phyloP scores from a whole-genome alignment of 2,329 filamentous ascomycete genomes.

The Sporothrix euskadiensis region DNA sequence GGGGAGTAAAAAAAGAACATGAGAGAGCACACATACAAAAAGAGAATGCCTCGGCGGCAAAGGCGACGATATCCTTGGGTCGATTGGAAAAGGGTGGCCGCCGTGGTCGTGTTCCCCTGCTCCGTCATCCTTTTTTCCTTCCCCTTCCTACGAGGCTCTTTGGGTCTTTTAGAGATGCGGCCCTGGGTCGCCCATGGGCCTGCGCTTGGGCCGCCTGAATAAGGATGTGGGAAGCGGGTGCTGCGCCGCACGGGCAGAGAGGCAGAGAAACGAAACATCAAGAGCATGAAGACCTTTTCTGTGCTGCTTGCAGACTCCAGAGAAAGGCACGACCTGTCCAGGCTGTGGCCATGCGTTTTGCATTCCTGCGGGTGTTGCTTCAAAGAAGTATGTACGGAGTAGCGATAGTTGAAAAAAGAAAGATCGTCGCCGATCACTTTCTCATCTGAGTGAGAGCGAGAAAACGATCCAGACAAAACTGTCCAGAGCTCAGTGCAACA shows the following conservation, averaged over 20 bases:
- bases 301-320: neutral
- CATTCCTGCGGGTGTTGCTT: constrained; percentile 7
- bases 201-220: neutral
- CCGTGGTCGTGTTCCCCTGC: neutral
- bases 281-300: neutral
- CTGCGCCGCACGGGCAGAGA: neutral
- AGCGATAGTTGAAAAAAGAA: constrained; percentile 28
- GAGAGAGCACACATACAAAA: neutral
- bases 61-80: constrained; percentile 2
- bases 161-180: neutral
- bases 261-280: too few relatives aligned
- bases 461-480: neutral
- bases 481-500: neutral
- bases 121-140: neutral
- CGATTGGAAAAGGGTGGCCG: neutral
- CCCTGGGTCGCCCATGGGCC: neutral
- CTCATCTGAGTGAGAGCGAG: neutral
- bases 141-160: neutral
- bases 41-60: constrained; percentile 7
- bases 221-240: neutral
- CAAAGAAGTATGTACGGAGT: neutral
- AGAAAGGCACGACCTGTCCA: neutral
- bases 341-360: neutral
- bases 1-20: constrained; percentile 2
- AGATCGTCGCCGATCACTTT: constrained; percentile 18